Base-by-base conservation (phyloP, 257 asterid species). In the Capsicum chinense region DNA sequence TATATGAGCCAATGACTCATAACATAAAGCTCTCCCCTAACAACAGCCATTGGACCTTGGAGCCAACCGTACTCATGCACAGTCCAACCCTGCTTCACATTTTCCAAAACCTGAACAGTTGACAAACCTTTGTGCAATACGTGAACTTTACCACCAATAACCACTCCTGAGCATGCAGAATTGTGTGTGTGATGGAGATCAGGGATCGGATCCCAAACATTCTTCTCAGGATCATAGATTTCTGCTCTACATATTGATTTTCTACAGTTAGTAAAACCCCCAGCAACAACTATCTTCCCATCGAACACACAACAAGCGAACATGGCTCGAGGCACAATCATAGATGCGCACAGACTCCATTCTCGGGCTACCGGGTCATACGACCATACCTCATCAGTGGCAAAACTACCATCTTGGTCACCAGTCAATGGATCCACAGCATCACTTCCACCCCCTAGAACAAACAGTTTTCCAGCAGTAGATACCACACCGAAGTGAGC, bases 301-400 rank as follows among this genome's bases (percentile, higher is more conserved):
- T 97, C 98, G 85, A 93, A 83, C 74, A 88, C 97, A 50, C 99
- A 93, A 86, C 99, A 97, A 11, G 97, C 99, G 37, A 97, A 97
- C 99, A 95, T 97, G 81, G 98, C 97, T 2, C 99, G 97, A 2
- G 99, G 99, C 56, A 97, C 93, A 4, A 90, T 87, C 99, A 97
- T 97, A 71, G 99, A 78, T 14, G 94, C 90, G 12, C 99, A 86
- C 4, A 70, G 87, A 84, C 91, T 83, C 99, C 99, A 97, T 33
- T 50, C 86, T 83, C 97, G 87, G 56, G 83, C 84, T 9, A 93
- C 85, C 0, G 98, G 97, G 82, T 97, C 92, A 33, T 93, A 97
- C 0, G 98, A 95, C 99, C 99, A 97, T 9, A 95, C 99, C 86
- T 93, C 99, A 67, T 95, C 89, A 0, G 99, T 93, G 9, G 99